These are phyloP conservation scores for Cladosporium austrohemisphaericum DNA, from an alignment of 2,329 filamentous ascomycete genomes.

Conservation along the genomic window DNA sequence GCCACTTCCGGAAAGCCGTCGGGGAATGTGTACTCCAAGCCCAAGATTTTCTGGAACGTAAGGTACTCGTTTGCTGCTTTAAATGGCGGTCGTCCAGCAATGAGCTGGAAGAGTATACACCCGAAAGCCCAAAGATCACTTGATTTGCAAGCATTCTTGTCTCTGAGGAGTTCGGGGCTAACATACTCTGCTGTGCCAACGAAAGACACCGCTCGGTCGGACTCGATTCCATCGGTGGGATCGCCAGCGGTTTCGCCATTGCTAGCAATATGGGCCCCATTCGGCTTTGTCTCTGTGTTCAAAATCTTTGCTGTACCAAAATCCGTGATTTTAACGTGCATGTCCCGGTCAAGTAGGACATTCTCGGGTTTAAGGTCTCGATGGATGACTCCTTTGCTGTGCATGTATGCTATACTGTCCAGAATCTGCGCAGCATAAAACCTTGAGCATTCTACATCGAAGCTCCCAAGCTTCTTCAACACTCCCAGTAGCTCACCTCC, in stretches of 20 bases:
- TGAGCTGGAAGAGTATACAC: slow-evolving; percentile 93
- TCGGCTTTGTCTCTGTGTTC: slow-evolving; percentile 44
- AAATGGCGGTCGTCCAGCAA: slow-evolving; percentile 94
- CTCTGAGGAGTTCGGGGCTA: slow-evolving; percentile 91
- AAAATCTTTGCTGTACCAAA: slow-evolving; percentile 97
- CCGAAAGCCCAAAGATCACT: slow-evolving; percentile 98
- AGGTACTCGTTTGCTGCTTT: slow-evolving; percentile 94
- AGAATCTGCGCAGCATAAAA: slow-evolving; percentile 97
- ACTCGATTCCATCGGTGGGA: slow-evolving; percentile 56
- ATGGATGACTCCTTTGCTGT: slow-evolving; percentile 91
- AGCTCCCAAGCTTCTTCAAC: slow-evolving; percentile 88
- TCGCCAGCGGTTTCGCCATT: slow-evolving; percentile 40
- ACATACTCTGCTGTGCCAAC: slow-evolving; percentile 98
- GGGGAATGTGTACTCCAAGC: slow-evolving; percentile 89
- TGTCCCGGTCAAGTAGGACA: slow-evolving; percentile 87
- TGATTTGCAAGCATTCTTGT: slow-evolving; percentile 95
- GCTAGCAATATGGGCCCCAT: slow-evolving; percentile 26
- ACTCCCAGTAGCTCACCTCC: slow-evolving; percentile 90
- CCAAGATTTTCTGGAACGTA: slow-evolving; percentile 97
- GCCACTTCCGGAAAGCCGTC: slow-evolving; percentile 80
- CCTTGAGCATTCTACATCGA: slow-evolving; percentile 87
- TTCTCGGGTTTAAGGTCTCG: slow-evolving; percentile 97
- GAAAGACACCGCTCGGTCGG: slow-evolving; percentile 82
- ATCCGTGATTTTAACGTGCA: slow-evolving; percentile 98
- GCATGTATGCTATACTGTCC: slow-evolving; percentile 97